Base-by-base conservation (phyloP, 768 basidiomycete genomes). In the Boletus pseudopeckii region DNA sequence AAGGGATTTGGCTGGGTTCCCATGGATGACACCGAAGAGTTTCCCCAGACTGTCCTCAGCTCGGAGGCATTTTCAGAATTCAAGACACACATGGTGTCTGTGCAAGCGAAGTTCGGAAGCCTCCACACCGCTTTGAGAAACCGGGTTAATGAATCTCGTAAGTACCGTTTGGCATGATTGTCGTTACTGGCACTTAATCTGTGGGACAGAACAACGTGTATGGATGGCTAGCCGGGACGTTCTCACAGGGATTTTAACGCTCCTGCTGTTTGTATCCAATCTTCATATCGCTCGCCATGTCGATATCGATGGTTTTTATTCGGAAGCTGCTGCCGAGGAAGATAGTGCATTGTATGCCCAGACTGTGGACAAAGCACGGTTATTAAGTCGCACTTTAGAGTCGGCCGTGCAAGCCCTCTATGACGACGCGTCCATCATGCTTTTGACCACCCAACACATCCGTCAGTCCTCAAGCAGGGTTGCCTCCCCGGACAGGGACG, bases 1-100 rank as follows among this genome's bases (percentile, higher is more conserved):
- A 88, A 83, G 60, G 92, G 90, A 13, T 90, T 91, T 58, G 93
- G 92, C 33, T 94, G 86, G 79, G 80, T 88, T 39, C 75, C 80
- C 24, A 66, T 79, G 41, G 77, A 79, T 37, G 78, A 79, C 30
- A 75, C 78, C 7, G 74, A 75, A 18, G 76, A 76, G 30, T 66
- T 65, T 30, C 80, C 83, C 17, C 72, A 72, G 60, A 76, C 75
- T 44, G 62, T 74, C 36, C 70, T 90, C 48, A 74, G 77, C 18
- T 66, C 76, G 2, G 80, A 82, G 20, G 75, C 81, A 24, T 72
- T 86, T 45, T 69, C 72, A 13, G 84, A 87, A 52, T 69, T 90
- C 60, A 77, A 74, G 56, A 59, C 72, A 3, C 70, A 76, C 36
- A 70, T 82, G 51, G 70, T 70, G 6, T 72, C 76, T 38, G 65